Evolutionary conservation across 2,329 filamentous ascomycete genomes (phyloP), one percentile per base, ranked within the genome.

Genomic region (Tolypocladium nubicola): DNA sequence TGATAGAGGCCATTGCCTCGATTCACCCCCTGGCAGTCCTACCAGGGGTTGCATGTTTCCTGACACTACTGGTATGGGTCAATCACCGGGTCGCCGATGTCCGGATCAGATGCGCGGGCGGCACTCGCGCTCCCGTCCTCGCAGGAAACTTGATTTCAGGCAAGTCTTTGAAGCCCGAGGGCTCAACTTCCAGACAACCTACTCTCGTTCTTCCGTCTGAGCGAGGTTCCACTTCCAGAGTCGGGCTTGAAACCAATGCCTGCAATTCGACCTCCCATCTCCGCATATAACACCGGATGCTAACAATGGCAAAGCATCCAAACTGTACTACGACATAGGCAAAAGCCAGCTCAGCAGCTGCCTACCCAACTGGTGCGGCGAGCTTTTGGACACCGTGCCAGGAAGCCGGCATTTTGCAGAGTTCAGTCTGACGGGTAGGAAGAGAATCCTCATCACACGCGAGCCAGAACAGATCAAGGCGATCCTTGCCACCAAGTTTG

Each of bases 401-500:
- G 56, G 53, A n/a, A 40, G 38, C 13, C 54, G 45, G 14, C 56
- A 60, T 13, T 63, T 59, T 54, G 63, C 60, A 14, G 63, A 64
- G 16, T 63, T 64, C 35, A 63, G 61, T 37, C 40, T 64, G 41
- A 63, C 61, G 11, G 61, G 61, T 14, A 58, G 7, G 4, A 33
- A 57, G 37, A 56, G 62, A 35, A 43, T 77, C 58, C 66, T 82
- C 57, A 66, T 76, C 52, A 83, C 80, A 0, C 66, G 70, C 30
- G 81, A 85, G 40, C 78, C 79, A 1, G 76, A 79, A 57, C 84
- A 85, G 57, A 67, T 85, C 58, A 82, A 84, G 64, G 74, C 81
- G 0, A 65, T 84, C 4, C 71, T 86, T 14, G 78, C 82, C 0
- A 76, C 76, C 33, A 75, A 82, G 56, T 85, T 85, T 65, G 71